phyloP scores from a whole-genome alignment of 768 basidiomycete species.

The Pisolithus marmoratus region DNA sequence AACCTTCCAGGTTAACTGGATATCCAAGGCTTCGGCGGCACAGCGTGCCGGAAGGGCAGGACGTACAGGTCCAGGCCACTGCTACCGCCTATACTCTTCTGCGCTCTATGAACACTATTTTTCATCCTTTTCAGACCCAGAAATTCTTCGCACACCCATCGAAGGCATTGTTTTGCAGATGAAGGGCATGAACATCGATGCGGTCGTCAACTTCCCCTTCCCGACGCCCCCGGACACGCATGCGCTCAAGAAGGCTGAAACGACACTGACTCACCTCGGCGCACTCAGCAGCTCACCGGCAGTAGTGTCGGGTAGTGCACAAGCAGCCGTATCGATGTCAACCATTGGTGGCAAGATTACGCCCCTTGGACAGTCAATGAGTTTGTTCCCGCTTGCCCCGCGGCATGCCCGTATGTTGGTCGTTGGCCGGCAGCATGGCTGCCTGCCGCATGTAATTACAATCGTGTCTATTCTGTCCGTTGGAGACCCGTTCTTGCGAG shows the following conservation, averaged over 20 bases:
- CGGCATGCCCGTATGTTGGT: slow-evolving; percentile 96
- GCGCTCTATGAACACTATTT: slow-evolving; percentile 93
- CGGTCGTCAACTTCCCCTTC: slow-evolving; percentile 96
- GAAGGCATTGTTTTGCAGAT: slow-evolving; percentile 96
- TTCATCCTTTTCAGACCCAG: slow-evolving; percentile 79
- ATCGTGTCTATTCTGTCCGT: slow-evolving; percentile 90
- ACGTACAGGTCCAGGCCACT: slow-evolving; percentile 96
- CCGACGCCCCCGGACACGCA: slow-evolving; percentile 88
- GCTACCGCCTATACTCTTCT: slow-evolving; percentile 94
- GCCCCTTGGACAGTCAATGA: slow-evolving; percentile 86
- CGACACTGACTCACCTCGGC: slow-evolving; percentile 71
- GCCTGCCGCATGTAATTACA: slow-evolving; percentile 86
- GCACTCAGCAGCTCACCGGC: slow-evolving; percentile 49
- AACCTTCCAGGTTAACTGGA: slow-evolving; percentile 89
- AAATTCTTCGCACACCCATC: slow-evolving; percentile 93
- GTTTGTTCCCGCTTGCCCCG: slow-evolving; percentile 89
- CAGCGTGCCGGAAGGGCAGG: slow-evolving; percentile 96
- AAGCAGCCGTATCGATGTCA: slow-evolving; percentile 9
- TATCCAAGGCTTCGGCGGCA: slow-evolving; percentile 89
- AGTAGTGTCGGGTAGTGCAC: slow-evolving; percentile 13
- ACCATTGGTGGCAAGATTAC: slow-evolving; percentile 66
- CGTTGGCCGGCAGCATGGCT: slow-evolving; percentile 78
- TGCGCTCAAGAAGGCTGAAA: slow-evolving; percentile 77
- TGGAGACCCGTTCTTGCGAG: slow-evolving; percentile 92
- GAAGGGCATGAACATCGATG: slow-evolving; percentile 98